These are phyloP conservation scores for Mycena rebaudengoi DNA, from an alignment of 768 basidiomycete genomes.

Conservation along the genomic window DNA sequence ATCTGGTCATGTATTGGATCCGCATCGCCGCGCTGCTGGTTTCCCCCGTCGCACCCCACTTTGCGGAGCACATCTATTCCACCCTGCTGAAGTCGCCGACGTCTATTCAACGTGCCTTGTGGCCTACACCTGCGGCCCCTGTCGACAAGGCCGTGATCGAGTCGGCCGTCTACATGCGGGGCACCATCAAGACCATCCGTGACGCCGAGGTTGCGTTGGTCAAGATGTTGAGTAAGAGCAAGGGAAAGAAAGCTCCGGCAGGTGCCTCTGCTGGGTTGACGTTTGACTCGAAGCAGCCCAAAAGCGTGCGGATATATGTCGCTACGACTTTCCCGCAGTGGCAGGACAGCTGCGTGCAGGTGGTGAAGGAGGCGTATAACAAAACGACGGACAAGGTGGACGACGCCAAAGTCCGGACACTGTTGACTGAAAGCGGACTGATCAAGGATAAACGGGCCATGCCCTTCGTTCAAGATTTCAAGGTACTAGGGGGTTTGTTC, in stretches of 20 bases:
- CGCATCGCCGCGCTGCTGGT: slow-evolving; percentile 80
- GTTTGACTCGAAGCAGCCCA: slow-evolving; percentile 88
- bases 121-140: slow-evolving; percentile 73
- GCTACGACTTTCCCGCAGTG: slow-evolving; percentile 92
- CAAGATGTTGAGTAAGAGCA: slow-evolving; percentile 84
- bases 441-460: slow-evolving; percentile 96
- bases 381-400: slow-evolving; percentile 73
- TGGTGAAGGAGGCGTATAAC: slow-evolving; percentile 74
- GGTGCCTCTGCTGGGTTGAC: slow-evolving; percentile 47
- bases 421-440: slow-evolving; percentile 74
- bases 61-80: slow-evolving; percentile 90
- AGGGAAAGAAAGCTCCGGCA: slow-evolving; percentile 59
- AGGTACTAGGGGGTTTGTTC: slow-evolving; percentile 63
- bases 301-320: slow-evolving; percentile 89
- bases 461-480: slow-evolving; percentile 94
- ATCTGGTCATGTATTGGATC: slow-evolving; percentile 89
- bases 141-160: slow-evolving; percentile 77
- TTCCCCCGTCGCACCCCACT: slow-evolving; percentile 92
- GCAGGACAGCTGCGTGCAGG: slow-evolving; percentile 86
- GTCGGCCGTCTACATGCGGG: slow-evolving; percentile 85
- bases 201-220: slow-evolving; percentile 83
- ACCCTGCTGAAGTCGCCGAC: slow-evolving; percentile 73
- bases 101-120: slow-evolving; percentile 84
- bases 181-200: slow-evolving; percentile 89
- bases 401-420: slow-evolving; percentile 77